phyloP scores from a whole-genome alignment of 2,329 filamentous ascomycete genomes.

The Ambrosiella cleistominuta region DNA sequence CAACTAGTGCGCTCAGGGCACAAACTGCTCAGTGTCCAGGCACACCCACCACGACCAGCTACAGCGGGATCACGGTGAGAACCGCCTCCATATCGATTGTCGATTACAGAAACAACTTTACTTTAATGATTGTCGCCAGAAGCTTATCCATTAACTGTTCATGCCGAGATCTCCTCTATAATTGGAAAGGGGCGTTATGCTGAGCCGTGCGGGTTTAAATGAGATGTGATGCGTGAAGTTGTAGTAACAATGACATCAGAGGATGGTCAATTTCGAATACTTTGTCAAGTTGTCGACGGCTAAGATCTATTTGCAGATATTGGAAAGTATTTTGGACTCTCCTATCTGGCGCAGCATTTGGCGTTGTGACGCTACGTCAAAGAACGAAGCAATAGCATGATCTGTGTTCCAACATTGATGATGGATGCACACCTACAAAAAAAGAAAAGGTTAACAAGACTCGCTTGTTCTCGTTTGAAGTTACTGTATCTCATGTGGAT shows the following conservation, averaged over 20 bases:
- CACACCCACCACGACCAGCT: not conserved
- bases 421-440: not conserved
- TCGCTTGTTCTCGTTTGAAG: not conserved
- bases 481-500: not conserved
- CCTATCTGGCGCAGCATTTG: not conserved
- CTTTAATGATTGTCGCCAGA: not conserved
- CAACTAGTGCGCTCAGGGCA: not conserved
- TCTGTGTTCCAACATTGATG: not conserved
- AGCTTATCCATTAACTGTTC: not conserved
- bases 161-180: not conserved
- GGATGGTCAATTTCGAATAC: not conserved
- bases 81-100: not conserved
- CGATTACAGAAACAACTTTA: not conserved
- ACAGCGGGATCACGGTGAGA: not conserved
- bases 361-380: not conserved
- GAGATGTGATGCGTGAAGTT: not conserved
- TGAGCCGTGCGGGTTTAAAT: not conserved
- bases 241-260: not conserved
- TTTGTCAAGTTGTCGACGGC: not conserved
- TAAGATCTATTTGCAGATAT: not conserved
- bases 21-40: not conserved
- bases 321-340: not conserved
- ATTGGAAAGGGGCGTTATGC: not conserved
- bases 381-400: not conserved
- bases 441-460: not conserved